A percentile compares a stretch with the other conserved stretches of the same genome.
These are phyloP conservation scores for Trichomonas gallinae DNA, from an alignment of 208 protist species.

Conservation along the genomic window DNA sequence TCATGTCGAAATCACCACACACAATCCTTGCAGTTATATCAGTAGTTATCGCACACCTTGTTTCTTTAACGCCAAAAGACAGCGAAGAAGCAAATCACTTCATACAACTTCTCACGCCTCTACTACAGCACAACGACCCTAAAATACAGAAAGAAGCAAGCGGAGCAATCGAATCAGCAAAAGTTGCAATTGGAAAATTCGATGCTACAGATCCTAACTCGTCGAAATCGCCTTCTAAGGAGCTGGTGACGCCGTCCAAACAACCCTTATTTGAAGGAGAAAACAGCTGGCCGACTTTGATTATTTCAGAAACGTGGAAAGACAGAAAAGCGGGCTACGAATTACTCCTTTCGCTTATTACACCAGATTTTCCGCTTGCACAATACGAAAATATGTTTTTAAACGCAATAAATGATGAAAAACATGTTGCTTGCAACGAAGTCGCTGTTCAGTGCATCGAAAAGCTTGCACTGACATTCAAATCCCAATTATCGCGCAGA, in stretches of 20 bases:
- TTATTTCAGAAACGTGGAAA: not conserved
- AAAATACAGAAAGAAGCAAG: not conserved
- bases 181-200: not conserved
- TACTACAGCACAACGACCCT: not conserved
- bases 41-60: not conserved
- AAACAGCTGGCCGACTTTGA: not conserved
- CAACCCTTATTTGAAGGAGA: not conserved
- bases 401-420: not conserved
- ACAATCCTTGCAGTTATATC: not conserved
- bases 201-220: not conserved
- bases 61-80: not conserved
- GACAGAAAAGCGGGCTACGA: constrained; percentile 7
- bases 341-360: not conserved
- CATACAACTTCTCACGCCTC: not conserved
- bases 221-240: not conserved
- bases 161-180: not conserved
- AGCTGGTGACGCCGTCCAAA: not conserved
- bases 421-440: not conserved
- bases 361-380: not conserved
- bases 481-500: not conserved
- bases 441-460: not conserved
- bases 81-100: not conserved
- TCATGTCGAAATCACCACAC: not conserved
- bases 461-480: not conserved
- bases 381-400: not conserved